Evolutionary conservation across 1,139 yeast genomes (phyloP).

Genomic region (Torulaspora globosa): DNA sequence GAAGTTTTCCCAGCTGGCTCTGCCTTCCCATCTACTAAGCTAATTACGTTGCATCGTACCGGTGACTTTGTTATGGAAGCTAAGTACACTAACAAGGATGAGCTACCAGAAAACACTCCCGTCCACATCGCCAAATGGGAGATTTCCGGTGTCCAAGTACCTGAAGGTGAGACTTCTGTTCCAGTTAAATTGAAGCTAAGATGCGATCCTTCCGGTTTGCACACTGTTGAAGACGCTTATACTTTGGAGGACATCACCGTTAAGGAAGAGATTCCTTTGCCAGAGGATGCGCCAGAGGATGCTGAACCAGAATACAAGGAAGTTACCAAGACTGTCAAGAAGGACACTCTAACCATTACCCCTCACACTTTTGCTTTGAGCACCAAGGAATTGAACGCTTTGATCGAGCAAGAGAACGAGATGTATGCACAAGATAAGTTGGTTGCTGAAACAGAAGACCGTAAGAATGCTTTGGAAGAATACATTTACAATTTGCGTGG

Average conservation of each 20-base stretch:
- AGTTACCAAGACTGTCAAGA: slow-evolving; percentile 92
- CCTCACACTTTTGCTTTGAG: slow-evolving; percentile 65
- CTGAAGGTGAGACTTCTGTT: slow-evolving; percentile 70
- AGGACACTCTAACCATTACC: slow-evolving; percentile 64
- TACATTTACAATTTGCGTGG: slow-evolving; percentile 97
- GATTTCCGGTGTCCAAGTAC: slow-evolving; percentile 76
- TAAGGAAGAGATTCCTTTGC: slow-evolving; percentile 71
- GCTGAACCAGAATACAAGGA: slow-evolving; percentile 85
- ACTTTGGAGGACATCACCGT: slow-evolving; percentile 88
- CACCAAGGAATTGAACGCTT: slow-evolving; percentile 52
- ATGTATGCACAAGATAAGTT: slow-evolving; percentile 88
- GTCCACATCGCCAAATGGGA: slow-evolving; percentile 79
- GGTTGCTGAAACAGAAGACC: slow-evolving; percentile 98
- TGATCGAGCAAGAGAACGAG: slow-evolving; percentile 77
- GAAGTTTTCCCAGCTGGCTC: slow-evolving; percentile 98
- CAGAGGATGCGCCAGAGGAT: slow-evolving; percentile 53
- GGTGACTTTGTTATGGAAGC: slow-evolving; percentile 87
- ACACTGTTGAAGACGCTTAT: slow-evolving; percentile 90
- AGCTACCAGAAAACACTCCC: slow-evolving; percentile 65
- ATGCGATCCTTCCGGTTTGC: slow-evolving; percentile 95
- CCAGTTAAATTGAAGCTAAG: slow-evolving; percentile 92
- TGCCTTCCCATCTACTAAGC: slow-evolving; percentile 89
- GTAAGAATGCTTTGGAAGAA: slow-evolving; percentile 97
- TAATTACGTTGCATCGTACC: slow-evolving; percentile 88
- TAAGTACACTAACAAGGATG: slow-evolving; percentile 69